Base-by-base conservation (phyloP, 352 stramenopile genomes). In the Globisporangium okanoganense region DNA sequence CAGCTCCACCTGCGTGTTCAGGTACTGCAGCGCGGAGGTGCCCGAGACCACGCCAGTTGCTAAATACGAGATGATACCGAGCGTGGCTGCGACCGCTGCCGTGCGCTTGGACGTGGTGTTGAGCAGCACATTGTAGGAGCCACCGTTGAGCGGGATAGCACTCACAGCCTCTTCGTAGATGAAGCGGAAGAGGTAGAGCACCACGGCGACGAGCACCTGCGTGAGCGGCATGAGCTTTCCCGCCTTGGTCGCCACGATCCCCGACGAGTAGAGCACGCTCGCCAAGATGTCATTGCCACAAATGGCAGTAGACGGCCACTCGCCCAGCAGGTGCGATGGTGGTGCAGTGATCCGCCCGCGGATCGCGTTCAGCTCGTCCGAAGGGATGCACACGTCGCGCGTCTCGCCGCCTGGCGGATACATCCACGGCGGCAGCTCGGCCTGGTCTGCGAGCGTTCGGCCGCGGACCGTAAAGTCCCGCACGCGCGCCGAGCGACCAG, bases 241-340 rank as follows among this genome's bases (percentile, higher is more conserved):
- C 5, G 88, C 86, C 61, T 85, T 88, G 2, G 72, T 70, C 12
- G 82, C 75, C 40, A 89, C 79, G 18, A 90, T 85, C 18, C 78
- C 79, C 14, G 80, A 80, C 22, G 80, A 90, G 62, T 96, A 96
- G 20, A 96, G 76, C 25, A 88, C 89, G 56, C 82, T 96, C 40
- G 81, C 85, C n/a, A 97, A 63, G 58, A 98, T 96, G 53, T 98
- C 91, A 59, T 98, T 98, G 13, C 92, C 92, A 56, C 84, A 96
- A 58, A 98, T 97, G 35, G 85, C 85, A 5, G 91, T 97, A 14
- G 90, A 89, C 31, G 80, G 79, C 76, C 88, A 95, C 70, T 97
- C 80, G 29, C 76, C 67, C 25, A 97, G 69, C 58, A 70, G 60
- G 14, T 71, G 61, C 29, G 70, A 64, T 14, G 49, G 49, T 0